phyloP scores from a whole-genome alignment of 2,329 filamentous ascomycete species.

The Microdochium nivale region DNA sequence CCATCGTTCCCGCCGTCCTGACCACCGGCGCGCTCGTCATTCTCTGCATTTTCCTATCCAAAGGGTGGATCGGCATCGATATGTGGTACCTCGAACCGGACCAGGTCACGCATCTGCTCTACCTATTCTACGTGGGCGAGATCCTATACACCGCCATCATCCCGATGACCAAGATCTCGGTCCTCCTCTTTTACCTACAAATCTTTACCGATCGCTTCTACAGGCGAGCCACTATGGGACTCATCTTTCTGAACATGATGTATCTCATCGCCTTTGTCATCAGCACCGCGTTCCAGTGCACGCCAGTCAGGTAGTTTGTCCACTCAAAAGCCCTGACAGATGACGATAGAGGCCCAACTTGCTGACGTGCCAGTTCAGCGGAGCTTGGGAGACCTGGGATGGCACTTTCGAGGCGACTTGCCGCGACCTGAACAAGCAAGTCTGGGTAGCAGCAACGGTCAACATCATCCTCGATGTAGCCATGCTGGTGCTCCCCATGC shows the following conservation, averaged over 20 bases:
- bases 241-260: not conserved
- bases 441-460: constrained; percentile 26
- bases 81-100: not conserved
- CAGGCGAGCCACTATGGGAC: not conserved
- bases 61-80: not conserved
- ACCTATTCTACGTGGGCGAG: not conserved
- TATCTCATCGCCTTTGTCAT: not conserved
- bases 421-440: constrained; percentile 22
- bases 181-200: not conserved
- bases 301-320: not conserved
- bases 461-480: constrained; percentile 32
- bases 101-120: not conserved
- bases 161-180: not conserved
- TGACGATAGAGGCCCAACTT: too few species aligned
- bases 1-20: not conserved
- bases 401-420: constrained; percentile 17
- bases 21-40: not conserved
- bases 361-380: not conserved
- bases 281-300: not conserved
- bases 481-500: constrained; percentile 32
- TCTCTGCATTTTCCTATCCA: not conserved
- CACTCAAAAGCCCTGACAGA: not conserved
- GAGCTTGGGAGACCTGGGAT: constrained; percentile 16
- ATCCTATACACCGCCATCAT: not conserved
- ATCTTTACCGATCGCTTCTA: not conserved